phyloP scores from a whole-genome alignment of 768 basidiomycete species.

The Serendipita vermifera region DNA sequence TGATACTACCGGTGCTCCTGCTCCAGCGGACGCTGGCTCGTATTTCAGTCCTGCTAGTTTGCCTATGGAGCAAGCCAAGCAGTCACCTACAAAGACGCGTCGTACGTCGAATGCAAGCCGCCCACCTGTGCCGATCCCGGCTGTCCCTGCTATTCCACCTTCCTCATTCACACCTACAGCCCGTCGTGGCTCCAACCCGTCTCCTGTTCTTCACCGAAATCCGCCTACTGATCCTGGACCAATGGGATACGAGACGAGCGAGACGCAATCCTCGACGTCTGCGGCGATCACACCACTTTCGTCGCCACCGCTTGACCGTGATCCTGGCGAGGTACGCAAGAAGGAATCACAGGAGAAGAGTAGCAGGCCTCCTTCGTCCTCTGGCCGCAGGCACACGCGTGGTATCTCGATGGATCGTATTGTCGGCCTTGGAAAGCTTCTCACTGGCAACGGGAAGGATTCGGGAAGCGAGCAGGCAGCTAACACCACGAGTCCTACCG shows the following conservation, averaged over 20 bases:
- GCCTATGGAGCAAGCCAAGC: not conserved
- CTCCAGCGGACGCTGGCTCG: not conserved
- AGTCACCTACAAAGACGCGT: not conserved
- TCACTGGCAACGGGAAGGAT: slow-evolving; percentile 26
- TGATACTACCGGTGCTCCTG: not conserved
- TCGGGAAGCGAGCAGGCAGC: not conserved
- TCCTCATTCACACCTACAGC: slow-evolving; percentile 9
- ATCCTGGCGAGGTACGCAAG: not conserved
- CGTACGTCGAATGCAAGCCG: not conserved
- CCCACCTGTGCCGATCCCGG: not conserved
- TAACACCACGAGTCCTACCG: not conserved
- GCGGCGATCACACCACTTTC: not conserved
- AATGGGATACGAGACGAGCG: not conserved
- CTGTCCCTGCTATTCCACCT: slow-evolving; percentile 31
- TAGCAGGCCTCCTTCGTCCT: not conserved
- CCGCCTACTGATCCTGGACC: slow-evolving; percentile 12
- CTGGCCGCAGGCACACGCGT: slow-evolving; percentile 37
- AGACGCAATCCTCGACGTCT: not conserved
- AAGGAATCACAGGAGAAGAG: not conserved
- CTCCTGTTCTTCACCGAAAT: slow-evolving; percentile 11
- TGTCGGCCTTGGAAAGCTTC: slow-evolving; percentile 55
- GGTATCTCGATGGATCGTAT: slow-evolving; percentile 71
- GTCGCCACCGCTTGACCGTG: not conserved
- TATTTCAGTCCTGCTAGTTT: not conserved
- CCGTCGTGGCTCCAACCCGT: slow-evolving; percentile 6